phyloP scores from a whole-genome alignment of 352 stramenopile species.

The Globisporangium paroecandrum region DNA sequence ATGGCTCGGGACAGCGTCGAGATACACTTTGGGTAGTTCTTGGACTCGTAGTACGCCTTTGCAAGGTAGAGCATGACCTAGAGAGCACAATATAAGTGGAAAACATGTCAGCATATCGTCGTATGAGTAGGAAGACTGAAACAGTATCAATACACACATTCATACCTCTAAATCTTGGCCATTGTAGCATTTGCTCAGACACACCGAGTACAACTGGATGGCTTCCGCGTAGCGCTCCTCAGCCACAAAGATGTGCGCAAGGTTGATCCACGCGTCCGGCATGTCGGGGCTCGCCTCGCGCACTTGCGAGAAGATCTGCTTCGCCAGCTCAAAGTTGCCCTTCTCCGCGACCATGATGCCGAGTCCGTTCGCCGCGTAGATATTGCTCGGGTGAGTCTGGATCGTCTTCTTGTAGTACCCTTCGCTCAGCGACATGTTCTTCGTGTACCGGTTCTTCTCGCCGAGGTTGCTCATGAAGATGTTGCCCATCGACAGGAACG shows the following conservation, averaged over 20 bases:
- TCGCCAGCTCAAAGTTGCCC: conserved; percentile 94
- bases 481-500: conserved; percentile 96
- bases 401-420: conserved; percentile 97
- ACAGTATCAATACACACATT: neutral
- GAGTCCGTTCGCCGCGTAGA: conserved; percentile 96
- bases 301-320: conserved; percentile 96
- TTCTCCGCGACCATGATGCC: conserved; percentile 98
- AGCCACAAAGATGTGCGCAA: conserved; percentile 96
- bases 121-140: too few relatives aligned
- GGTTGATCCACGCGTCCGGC: conserved; percentile 95
- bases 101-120: too few relatives aligned
- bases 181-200: conserved; percentile 87
- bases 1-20: conserved; percentile 72
- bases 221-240: conserved; percentile 95
- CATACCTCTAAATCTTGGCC: conserved; percentile 72
- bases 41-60: conserved; percentile 88
- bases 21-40: conserved; percentile 88
- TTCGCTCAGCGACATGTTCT: conserved; percentile 93
- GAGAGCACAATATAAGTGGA: too few relatives aligned
- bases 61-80: conserved; percentile 75
- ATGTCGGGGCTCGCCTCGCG: conserved; percentile 95
- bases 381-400: conserved; percentile 90
- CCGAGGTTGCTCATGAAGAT: conserved; percentile 98
- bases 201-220: conserved; percentile 95
- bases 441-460: conserved; percentile 93